Percentiles rank a stretch among this genome's conserved stretches.
Evolutionary conservation across 2,329 filamentous ascomycete species (phyloP).

Genomic region (Elsinoe batatas): DNA sequence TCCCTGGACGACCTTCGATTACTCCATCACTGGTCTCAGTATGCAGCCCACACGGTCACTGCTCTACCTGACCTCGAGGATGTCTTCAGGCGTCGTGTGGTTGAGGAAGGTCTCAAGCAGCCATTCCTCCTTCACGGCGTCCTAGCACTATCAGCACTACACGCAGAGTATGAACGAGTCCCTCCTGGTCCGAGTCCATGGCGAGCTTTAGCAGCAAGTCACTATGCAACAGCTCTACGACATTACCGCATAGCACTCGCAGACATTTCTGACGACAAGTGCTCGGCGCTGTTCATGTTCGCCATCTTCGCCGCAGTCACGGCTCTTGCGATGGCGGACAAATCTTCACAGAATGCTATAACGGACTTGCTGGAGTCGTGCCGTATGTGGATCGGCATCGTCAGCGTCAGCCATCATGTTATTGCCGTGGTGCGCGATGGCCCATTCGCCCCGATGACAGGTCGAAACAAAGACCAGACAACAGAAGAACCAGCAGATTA

Average conservation of each 20-base stretch:
- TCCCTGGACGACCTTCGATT: background rate
- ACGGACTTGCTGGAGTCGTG: background rate
- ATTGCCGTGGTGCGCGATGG: background rate
- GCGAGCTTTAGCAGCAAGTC: background rate
- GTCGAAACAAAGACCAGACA: background rate
- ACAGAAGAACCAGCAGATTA: background rate
- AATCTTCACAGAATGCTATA: background rate
- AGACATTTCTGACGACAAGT: background rate
- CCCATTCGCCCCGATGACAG: background rate
- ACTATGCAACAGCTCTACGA: background rate
- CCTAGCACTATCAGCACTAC: background rate
- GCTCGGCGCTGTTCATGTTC: conserved; percentile 2
- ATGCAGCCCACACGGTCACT: background rate
- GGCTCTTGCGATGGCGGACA: background rate
- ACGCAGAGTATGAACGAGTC: background rate
- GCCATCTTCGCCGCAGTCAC: background rate
- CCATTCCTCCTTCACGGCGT: background rate
- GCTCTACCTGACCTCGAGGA: background rate
- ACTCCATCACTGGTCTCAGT: background rate
- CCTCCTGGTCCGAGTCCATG: background rate
- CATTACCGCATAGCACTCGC: background rate
- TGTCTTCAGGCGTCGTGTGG: background rate
- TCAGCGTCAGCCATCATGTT: conserved; percentile 6
- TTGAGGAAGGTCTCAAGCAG: conserved; percentile 1
- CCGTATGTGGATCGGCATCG: background rate